Percentiles rank a stretch among this genome's conserved stretches.
These are phyloP conservation scores for Corylus avellana DNA, from an alignment of 306 rosid genomes.

Conservation along the genomic window DNA sequence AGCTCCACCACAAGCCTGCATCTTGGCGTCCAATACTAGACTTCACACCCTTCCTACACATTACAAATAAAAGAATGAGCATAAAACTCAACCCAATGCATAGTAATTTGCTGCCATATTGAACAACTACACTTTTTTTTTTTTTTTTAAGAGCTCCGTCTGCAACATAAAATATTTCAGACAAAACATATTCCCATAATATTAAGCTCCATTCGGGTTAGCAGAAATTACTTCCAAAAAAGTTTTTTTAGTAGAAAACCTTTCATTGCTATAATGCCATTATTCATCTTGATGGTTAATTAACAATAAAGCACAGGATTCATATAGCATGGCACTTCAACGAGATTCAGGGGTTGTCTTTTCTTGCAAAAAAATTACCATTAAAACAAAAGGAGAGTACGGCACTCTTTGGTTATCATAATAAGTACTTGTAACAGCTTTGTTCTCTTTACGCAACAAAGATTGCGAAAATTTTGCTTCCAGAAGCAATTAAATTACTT, in stretches of 20 bases:
- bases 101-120: background rate
- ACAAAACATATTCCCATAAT: background rate
- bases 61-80: background rate
- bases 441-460: no score
- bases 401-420: background rate
- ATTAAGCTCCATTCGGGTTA: background rate
- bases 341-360: background rate
- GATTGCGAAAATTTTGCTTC: background rate
- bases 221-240: background rate
- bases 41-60: conserved; percentile 4
- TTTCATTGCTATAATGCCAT: background rate
- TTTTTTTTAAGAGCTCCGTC: background rate
- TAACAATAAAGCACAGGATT: background rate
- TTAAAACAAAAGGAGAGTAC: background rate
- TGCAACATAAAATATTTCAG: background rate
- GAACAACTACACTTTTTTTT: no score
- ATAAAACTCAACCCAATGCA: background rate
- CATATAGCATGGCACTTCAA: background rate
- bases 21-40: conserved; percentile 26
- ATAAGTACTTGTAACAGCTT: no score
- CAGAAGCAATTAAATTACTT: background rate
- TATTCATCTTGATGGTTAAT: background rate
- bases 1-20: conserved; percentile 60
- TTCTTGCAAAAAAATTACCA: background rate
- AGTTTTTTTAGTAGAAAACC: background rate